Percentiles rank a stretch among this genome's conserved stretches.
Evolutionary conservation across 192 early-diverging fungal genomes (phyloP).

Genomic region (Linderina pennispora): DNA sequence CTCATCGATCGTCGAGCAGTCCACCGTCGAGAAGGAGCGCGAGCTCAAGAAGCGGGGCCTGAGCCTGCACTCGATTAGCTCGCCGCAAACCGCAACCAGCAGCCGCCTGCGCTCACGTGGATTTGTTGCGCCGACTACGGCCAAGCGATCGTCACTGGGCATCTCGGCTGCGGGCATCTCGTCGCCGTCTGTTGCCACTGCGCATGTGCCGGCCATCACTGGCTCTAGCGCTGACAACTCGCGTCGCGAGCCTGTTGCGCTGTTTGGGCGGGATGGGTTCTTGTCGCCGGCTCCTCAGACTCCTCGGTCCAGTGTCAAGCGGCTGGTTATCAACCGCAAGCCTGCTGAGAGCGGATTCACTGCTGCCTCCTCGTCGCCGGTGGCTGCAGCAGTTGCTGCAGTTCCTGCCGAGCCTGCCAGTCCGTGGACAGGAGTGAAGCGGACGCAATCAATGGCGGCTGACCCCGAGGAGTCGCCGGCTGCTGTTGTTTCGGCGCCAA

Average conservation of each 20-base stretch:
- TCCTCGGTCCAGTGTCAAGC: slow-evolving; percentile 67
- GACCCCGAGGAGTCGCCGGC: background rate
- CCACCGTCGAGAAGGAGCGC: slow-evolving; percentile 31
- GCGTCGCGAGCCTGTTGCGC: background rate
- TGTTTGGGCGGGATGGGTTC: slow-evolving; percentile 49
- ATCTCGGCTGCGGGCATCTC: slow-evolving; percentile 28
- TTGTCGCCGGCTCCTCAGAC: slow-evolving; percentile 61
- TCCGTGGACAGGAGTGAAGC: slow-evolving; percentile 2
- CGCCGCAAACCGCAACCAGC: slow-evolving; percentile 59
- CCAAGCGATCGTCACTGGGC: slow-evolving; percentile 8
- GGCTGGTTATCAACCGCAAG: slow-evolving; percentile 54
- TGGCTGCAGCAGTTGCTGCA: background rate
- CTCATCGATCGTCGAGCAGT: slow-evolving; percentile 12
- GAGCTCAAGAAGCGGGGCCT: slow-evolving; percentile 61
- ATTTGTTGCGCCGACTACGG: slow-evolving; percentile 46
- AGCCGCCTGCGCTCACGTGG: slow-evolving; percentile 68
- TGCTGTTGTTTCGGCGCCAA: background rate
- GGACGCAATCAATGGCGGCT: background rate
- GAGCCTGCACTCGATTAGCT: slow-evolving; percentile 66
- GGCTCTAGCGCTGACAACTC: too few species aligned
- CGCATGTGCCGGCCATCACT: background rate
- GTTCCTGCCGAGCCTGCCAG: slow-evolving; percentile 5
- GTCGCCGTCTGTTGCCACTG: slow-evolving; percentile 16
- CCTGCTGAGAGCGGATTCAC: slow-evolving; percentile 17
- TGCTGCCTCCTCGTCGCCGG: slow-evolving; percentile 1